A percentile compares a stretch with the other conserved stretches of the same genome.
These are phyloP conservation scores for Cyphellophora attinorum DNA, from an alignment of 2,329 filamentous ascomycete genomes.

Conservation along the genomic window DNA sequence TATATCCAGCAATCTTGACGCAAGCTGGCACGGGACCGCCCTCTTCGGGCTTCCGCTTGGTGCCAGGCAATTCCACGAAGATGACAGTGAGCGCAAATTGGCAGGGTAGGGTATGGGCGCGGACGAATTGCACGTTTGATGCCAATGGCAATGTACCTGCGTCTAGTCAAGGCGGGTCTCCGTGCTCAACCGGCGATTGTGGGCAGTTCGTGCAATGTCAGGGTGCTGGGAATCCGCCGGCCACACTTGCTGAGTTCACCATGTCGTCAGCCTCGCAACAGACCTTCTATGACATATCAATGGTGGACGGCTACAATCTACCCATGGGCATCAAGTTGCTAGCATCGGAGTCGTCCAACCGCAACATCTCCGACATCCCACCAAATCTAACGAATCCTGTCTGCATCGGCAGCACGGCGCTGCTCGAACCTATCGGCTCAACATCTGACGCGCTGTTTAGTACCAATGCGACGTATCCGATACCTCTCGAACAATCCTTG, in stretches of 20 bases:
- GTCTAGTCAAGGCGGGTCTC: conserved; percentile 38
- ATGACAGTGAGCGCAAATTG: conserved; percentile 59
- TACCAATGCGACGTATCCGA: conserved; percentile 55
- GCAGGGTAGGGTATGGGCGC: conserved; percentile 74
- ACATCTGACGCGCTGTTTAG: conserved; percentile 50
- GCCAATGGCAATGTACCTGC: conserved; percentile 48
- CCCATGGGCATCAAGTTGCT: conserved; percentile 26
- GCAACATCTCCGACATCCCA: conserved; percentile 52
- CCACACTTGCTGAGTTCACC: conserved; percentile 73
- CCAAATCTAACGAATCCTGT: conserved; percentile 68
- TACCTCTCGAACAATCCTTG: conserved; percentile 55
- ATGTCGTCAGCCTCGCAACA: conserved; percentile 49
- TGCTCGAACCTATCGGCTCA: conserved; percentile 38
- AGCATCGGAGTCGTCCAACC: conserved; percentile 44
- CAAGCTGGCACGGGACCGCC: conserved; percentile 61
- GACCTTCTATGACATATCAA: conserved; percentile 74
- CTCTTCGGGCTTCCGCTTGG: conserved; percentile 59
- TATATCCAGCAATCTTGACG: conserved; percentile 69
- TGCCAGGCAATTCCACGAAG: conserved; percentile 50
- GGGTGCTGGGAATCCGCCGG: conserved; percentile 60
- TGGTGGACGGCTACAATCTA: conserved; percentile 81
- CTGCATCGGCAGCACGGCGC: conserved; percentile 62
- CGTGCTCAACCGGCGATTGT: conserved; percentile 70
- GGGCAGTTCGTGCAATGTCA: conserved; percentile 59
- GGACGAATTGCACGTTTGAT: conserved; percentile 74